Percentiles rank a stretch among this genome's conserved stretches.
Conservation (phyloP, 768 basidiomycete genomes). For the Tulasnella sp. region DNA sequence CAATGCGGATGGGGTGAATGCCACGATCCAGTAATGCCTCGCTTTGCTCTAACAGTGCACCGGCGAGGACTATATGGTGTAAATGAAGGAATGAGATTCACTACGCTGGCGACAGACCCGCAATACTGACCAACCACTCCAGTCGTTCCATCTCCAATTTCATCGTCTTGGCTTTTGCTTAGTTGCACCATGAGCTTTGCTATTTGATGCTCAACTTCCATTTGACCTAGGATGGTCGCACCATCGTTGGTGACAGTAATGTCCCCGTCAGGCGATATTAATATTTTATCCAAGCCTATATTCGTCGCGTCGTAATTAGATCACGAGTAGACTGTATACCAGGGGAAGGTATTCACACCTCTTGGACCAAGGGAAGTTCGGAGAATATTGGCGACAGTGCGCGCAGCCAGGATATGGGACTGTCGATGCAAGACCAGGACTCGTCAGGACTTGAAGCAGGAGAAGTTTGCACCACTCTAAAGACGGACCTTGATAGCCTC, state of each 20-base stretch:
- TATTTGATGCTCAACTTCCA: slow-evolving; percentile 99
- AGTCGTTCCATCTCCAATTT: slow-evolving; percentile 98
- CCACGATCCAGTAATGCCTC: slow-evolving; percentile 97
- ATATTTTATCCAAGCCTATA: slow-evolving; percentile 84
- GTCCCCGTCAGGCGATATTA: slow-evolving; percentile 93
- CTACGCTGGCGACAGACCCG: background rate
- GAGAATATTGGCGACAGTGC: slow-evolving; percentile 88
- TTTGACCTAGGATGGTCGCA: slow-evolving; percentile 94
- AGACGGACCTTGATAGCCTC: slow-evolving; percentile 84
- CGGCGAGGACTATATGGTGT: slow-evolving; percentile 68
- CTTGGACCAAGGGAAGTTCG: slow-evolving; percentile 90
- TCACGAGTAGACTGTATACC: background rate
- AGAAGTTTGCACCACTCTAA: background rate
- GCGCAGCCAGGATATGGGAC: slow-evolving; percentile 93
- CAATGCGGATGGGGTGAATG: slow-evolving; percentile 97
- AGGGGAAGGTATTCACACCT: slow-evolving; percentile 35
- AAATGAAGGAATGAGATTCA: background rate
- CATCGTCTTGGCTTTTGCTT: slow-evolving; percentile 97
- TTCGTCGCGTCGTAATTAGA: background rate
- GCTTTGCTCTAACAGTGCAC: slow-evolving; percentile 89
- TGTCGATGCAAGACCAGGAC: slow-evolving; percentile 23
- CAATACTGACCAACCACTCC: slow-evolving; percentile 84
- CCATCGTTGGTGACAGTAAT: slow-evolving; percentile 99
- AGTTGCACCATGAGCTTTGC: slow-evolving; percentile 95
- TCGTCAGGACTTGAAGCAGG: background rate